Evolutionary conservation across 306 rosid species (phyloP), one percentile per base, ranked within the genome.

Genomic region (Pterocarpus macrocarpus): DNA sequence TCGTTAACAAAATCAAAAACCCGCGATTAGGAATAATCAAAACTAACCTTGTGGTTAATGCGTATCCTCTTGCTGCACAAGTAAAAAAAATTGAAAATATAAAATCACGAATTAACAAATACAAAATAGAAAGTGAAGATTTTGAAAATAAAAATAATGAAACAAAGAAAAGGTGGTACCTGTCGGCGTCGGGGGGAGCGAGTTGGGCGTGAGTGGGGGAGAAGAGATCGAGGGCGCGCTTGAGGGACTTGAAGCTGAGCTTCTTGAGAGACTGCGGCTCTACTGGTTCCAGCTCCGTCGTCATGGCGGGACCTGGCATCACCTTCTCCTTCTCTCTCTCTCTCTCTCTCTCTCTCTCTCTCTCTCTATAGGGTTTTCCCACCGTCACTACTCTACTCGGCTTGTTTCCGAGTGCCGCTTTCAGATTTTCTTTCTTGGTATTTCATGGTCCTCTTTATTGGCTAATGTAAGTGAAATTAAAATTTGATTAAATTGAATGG

Each of bases 231-330:
- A 90, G 97, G 38, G 94, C 89, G 68, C 98, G 93, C 81, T 93
- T 93, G 7, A 96, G 91, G 12, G 99, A 96, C 85, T 96, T 96
- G 92, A 94, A 88, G 78, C 97, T 93, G 14, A 93, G 97, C 87
- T 96, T 96, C 88, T 93, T 96, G 49, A 93, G 90, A 6, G 98
- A 95, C 80, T 93, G 97, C 15, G 98, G 99, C 77, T 93, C 99
- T 45, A 92, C 98, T 4, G 94, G 85, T 66, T 91, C 98, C 75
- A 88, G 79, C 71, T 87, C 99, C 74, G 55, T 32, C 69, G 52
- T 76, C 58, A 13, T 69, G 86, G 14, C 28, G 22, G 87, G 84
- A 61, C 89, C 91, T 5, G 94, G 81, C 89, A 87, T 90, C 61
- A 7, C 61, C 28, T 10, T 55, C 7, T 55, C 10, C 56, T 49